Evolutionary conservation across 2,329 filamentous ascomycete species (phyloP).

Genomic region (Talaromyces sp.): DNA sequence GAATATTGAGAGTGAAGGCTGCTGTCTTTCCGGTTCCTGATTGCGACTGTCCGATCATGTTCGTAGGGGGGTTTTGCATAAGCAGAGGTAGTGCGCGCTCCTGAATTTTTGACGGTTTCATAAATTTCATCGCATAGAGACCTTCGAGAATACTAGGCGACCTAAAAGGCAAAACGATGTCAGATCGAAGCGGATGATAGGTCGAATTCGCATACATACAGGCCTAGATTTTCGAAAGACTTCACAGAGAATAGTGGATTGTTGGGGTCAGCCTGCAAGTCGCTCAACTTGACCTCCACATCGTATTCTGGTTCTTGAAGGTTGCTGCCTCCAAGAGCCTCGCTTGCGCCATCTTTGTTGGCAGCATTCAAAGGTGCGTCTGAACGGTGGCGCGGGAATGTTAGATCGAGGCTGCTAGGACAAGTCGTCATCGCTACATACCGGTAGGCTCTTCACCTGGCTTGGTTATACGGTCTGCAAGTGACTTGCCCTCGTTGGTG

Average conservation of each 20-base stretch:
- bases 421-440: conserved; percentile 38
- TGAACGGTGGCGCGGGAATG: conserved; percentile 14
- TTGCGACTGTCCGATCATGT: conserved; percentile 98
- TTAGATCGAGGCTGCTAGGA: conserved; percentile 19
- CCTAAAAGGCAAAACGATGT: conserved; percentile 34
- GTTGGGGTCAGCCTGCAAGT: conserved; percentile 79
- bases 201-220: conserved; percentile 58
- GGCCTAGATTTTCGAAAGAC: conserved; percentile 77
- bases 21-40: conserved; percentile 98
- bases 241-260: conserved; percentile 84
- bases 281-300: conserved; percentile 88
- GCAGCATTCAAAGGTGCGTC: conserved; percentile 15
- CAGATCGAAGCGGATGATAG: background rate
- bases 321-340: conserved; percentile 45
- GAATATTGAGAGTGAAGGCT: conserved; percentile 88
- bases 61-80: conserved; percentile 77
- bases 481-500: conserved; percentile 36
- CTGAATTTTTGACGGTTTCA: conserved; percentile 96
- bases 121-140: conserved; percentile 77
- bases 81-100: conserved; percentile 90
- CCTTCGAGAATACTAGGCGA: conserved; percentile 68
- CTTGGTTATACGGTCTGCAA: conserved; percentile 50
- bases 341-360: conserved; percentile 39
- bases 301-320: conserved; percentile 74
- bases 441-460: conserved; percentile 34